Evolutionary conservation across 805 yeast genomes (phyloP).

Genomic region (Wickerhamomyces pijperi): DNA sequence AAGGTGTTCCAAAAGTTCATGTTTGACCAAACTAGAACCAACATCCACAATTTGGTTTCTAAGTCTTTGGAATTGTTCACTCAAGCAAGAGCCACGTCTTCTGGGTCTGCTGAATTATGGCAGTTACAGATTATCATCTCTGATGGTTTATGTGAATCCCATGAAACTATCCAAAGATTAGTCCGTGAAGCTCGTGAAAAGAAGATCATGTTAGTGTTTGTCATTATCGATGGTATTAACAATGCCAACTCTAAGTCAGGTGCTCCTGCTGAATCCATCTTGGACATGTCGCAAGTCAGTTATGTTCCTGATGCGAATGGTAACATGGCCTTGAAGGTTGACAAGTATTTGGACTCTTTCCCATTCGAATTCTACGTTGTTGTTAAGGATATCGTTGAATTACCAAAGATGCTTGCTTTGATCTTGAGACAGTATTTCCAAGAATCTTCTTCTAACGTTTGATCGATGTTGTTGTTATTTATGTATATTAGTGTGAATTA

Average conservation of each 20-base stretch:
- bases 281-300: slow-evolving; percentile 90
- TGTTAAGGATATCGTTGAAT: slow-evolving; percentile 76
- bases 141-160: slow-evolving; percentile 97
- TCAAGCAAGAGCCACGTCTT: slow-evolving; percentile 30
- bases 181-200: slow-evolving; percentile 90
- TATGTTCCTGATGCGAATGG: slow-evolving; percentile 68
- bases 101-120: slow-evolving; percentile 60
- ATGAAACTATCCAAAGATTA: slow-evolving; percentile 65
- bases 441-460: slow-evolving; percentile 37
- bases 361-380: slow-evolving; percentile 97
- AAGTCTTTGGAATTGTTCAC: slow-evolving; percentile 67
- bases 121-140: slow-evolving; percentile 86
- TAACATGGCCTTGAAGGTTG: slow-evolving; percentile 60
- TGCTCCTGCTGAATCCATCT: slow-evolving; percentile 76
- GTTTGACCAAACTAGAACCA: slow-evolving; percentile 81
- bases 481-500: no score
- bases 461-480: no score
- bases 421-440: slow-evolving; percentile 88
- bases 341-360: slow-evolving; percentile 81
- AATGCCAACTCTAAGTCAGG: slow-evolving; percentile 12
- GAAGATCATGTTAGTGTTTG: slow-evolving; percentile 89
- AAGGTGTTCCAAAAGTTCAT: slow-evolving; percentile 78
- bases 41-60: slow-evolving; percentile 62
- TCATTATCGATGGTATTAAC: slow-evolving; percentile 81
- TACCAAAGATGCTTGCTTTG: slow-evolving; percentile 83